Evolutionary conservation across 75 land plant genomes (phyloP).

Genomic region (Pinus taeda): DNA sequence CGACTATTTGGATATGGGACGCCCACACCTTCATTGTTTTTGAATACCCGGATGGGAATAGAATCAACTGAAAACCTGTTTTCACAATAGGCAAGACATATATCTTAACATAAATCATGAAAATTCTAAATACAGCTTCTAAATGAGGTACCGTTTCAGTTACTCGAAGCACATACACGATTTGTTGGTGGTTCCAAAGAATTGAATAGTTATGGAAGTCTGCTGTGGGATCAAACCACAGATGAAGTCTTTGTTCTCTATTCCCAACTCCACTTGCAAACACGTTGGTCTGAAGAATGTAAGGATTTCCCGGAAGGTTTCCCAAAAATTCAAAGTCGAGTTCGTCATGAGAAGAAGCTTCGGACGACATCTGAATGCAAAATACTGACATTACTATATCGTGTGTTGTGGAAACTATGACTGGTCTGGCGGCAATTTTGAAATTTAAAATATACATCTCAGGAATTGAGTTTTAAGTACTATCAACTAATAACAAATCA

Average conservation of each 20-base stretch:
- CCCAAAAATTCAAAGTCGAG: conserved; percentile 18
- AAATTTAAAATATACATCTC: not conserved
- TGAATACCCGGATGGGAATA: conserved; percentile 38
- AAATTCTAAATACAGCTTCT: not conserved
- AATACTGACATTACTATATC: not conserved
- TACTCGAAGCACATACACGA: conserved; percentile 1
- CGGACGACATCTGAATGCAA: conserved; percentile 3
- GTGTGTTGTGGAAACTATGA: not conserved
- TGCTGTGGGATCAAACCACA: conserved; percentile 13
- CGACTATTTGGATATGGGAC: conserved; percentile 26
- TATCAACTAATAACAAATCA: not conserved
- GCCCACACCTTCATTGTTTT: conserved; percentile 33
- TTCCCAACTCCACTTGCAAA: conserved; percentile 11
- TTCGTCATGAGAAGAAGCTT: conserved; percentile 4
- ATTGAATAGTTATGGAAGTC: conserved; percentile 13
- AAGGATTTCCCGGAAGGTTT: conserved; percentile 4
- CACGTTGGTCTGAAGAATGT: conserved; percentile 11
- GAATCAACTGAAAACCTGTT: conserved; percentile 32
- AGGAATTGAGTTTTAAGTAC: not conserved
- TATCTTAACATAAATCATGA: not conserved
- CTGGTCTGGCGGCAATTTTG: no score
- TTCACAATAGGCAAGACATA: not conserved
- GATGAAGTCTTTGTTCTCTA: conserved; percentile 11
- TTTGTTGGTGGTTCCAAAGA: conserved; percentile 13
- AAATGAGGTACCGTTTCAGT: not conserved